These are phyloP conservation scores for Trypanosoma melophagium DNA, from an alignment of 208 protist species.

Conservation along the genomic window DNA sequence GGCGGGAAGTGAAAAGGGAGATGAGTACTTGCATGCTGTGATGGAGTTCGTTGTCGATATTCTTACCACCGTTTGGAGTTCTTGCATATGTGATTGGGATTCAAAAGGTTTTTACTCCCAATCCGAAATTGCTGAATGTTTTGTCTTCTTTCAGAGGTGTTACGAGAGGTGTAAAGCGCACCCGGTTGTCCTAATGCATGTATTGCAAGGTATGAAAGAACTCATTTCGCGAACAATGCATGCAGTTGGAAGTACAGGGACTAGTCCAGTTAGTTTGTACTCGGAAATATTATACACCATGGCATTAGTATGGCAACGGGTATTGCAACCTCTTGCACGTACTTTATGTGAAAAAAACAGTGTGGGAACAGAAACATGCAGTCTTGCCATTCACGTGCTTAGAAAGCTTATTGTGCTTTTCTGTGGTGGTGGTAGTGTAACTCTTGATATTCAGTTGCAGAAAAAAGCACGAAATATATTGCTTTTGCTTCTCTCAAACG, in stretches of 20 bases:
- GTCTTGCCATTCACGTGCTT: constrained; percentile 72
- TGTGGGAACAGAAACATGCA: constrained; percentile 56
- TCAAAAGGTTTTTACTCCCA: constrained; percentile 30
- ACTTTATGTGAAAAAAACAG: constrained; percentile 52
- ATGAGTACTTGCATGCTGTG: constrained; percentile 66
- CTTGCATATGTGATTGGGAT: constrained; percentile 15
- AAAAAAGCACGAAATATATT: constrained; percentile 37
- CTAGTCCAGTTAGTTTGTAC: constrained; percentile 7
- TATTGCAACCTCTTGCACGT: constrained; percentile 63
- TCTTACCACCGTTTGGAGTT: constrained; percentile 55
- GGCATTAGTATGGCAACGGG: constrained; percentile 59
- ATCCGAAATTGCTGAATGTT: constrained; percentile 46
- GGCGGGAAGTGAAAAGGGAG: constrained; percentile 38
- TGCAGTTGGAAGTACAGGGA: neutral
- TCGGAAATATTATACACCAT: constrained; percentile 35
- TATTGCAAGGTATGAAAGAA: constrained; percentile 78
- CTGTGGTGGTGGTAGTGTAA: constrained; percentile 32
- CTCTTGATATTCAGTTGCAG: constrained; percentile 29
- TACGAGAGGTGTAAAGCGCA: constrained; percentile 34
- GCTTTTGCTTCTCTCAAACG: constrained; percentile 63
- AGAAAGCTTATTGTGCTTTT: constrained; percentile 62
- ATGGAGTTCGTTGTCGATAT: constrained; percentile 61
- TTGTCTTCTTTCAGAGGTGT: constrained; percentile 50
- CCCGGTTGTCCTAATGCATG: constrained; percentile 57
- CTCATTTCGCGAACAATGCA: constrained; percentile 60